Conservation (phyloP, 179 eudicot genomes). For the Carnegiea gigantea region DNA sequence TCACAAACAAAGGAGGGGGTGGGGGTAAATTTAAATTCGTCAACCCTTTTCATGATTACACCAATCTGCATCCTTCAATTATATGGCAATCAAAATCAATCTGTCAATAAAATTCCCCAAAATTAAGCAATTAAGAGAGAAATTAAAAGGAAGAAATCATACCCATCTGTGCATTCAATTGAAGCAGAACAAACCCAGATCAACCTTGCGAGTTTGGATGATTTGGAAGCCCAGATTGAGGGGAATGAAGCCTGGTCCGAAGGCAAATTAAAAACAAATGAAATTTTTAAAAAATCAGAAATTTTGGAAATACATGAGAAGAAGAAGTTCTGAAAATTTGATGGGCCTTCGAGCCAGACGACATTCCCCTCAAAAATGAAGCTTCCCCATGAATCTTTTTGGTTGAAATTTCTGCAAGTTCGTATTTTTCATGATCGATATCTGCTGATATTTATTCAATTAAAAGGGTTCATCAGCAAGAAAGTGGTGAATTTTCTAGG, state of each 20-base stretch:
- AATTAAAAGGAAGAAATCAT: slow-evolving; percentile 15
- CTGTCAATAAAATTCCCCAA: background rate
- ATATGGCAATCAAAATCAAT: slow-evolving; percentile 7
- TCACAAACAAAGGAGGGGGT: background rate
- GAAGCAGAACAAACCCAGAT: slow-evolving; percentile 8
- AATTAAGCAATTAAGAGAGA: slow-evolving; percentile 1
- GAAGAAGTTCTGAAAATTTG: background rate
- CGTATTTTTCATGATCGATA: background rate
- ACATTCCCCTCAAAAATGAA: slow-evolving; percentile 43
- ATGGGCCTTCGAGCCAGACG: slow-evolving; percentile 42
- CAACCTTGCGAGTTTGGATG: slow-evolving; percentile 9
- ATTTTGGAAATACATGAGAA: too few species aligned
- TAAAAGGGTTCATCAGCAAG: slow-evolving; percentile 12
- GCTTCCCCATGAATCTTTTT: slow-evolving; percentile 21
- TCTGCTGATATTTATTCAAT: background rate
- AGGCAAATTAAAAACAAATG: background rate
- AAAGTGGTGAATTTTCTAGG: slow-evolving; percentile 22
- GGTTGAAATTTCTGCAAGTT: background rate
- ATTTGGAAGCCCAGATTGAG: slow-evolving; percentile 36
- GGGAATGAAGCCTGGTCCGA: slow-evolving; percentile 62
- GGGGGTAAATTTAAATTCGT: background rate
- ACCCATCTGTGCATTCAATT: slow-evolving; percentile 16
- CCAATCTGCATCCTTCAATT: slow-evolving; percentile 31
- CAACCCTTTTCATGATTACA: slow-evolving; percentile 35
- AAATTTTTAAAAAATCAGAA: background rate